phyloP scores from a whole-genome alignment of 2,329 filamentous ascomycete species.

The Lecanicillium sp. region DNA sequence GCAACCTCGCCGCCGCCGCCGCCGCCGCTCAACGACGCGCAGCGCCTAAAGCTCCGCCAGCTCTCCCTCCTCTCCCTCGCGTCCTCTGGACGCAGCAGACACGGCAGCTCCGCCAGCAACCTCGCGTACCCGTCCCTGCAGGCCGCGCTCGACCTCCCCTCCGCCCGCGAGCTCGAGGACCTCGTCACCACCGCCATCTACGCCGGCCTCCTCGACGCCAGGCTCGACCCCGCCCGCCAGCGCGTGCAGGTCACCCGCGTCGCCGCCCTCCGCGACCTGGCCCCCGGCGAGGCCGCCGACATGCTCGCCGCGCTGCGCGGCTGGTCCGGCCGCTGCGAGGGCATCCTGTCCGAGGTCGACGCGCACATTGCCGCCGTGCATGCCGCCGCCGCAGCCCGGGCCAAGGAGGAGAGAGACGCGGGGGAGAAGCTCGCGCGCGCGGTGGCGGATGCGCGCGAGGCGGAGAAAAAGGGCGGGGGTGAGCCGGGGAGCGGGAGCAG shows the following conservation, averaged over 20 bases:
- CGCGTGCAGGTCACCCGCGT: constrained; percentile 74
- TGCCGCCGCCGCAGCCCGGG: constrained; percentile 47
- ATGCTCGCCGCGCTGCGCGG: constrained; percentile 63
- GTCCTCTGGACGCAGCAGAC: constrained; percentile 5
- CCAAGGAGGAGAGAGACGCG: constrained; percentile 42
- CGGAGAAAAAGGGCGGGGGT: constrained; percentile 28
- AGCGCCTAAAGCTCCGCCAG: constrained; percentile 81
- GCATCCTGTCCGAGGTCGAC: constrained; percentile 69
- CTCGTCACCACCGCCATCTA: constrained; percentile 86
- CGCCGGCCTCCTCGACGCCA: constrained; percentile 72
- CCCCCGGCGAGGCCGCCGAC: constrained; percentile 61
- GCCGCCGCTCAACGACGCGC: constrained; percentile 64
- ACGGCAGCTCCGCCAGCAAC: constrained; percentile 55
- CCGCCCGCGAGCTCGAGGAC: constrained; percentile 68
- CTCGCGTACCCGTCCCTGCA: constrained; percentile 71
- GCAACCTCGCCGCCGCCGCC: constrained; percentile 43
- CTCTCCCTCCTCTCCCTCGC: constrained; percentile 82
- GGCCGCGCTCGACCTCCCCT: constrained; percentile 58
- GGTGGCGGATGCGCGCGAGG: constrained; percentile 40
- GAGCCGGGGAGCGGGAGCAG: constrained; percentile 6
- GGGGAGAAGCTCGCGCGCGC: constrained; percentile 43
- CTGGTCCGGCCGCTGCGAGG: constrained; percentile 75
- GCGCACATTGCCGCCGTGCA: constrained; percentile 65
- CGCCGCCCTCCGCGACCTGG: constrained; percentile 78
- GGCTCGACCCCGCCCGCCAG: constrained; percentile 72